Percentiles rank a stretch among this genome's conserved stretches.
These are phyloP conservation scores for Hyaloraphidium curvatum DNA, from an alignment of 192 early-diverging fungal genomes.

Conservation along the genomic window DNA sequence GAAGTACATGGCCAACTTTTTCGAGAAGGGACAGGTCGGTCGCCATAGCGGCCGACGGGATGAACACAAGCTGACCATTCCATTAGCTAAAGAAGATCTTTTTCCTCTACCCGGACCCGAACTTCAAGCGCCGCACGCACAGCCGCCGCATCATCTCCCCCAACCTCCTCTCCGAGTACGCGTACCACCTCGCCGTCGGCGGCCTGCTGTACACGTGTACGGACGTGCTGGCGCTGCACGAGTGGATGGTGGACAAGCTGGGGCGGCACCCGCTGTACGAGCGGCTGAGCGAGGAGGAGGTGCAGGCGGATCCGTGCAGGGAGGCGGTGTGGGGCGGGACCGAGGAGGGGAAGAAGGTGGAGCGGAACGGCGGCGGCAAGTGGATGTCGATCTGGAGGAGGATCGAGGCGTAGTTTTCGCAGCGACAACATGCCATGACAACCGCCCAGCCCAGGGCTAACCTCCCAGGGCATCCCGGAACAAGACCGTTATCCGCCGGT, in stretches of 20 bases:
- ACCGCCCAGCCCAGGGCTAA: too few relatives aligned
- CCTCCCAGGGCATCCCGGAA: neutral
- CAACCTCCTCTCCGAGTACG: constrained; percentile 83
- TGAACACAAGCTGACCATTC: neutral
- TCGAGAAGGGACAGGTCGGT: constrained; percentile 70
- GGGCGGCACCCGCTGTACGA: constrained; percentile 88
- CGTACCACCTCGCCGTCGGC: constrained; percentile 72
- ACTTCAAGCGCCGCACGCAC: constrained; percentile 98
- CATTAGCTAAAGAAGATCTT: constrained; percentile 78
- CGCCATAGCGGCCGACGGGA: neutral
- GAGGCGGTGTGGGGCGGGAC: constrained; percentile 68
- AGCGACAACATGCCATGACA: too few relatives aligned
- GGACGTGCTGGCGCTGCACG: constrained; percentile 75
- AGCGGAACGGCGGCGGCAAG: constrained; percentile 86
- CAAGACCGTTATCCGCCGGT: neutral
- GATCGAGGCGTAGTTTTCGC: too few relatives aligned
- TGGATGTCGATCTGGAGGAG: constrained; percentile 38
- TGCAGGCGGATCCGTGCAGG: constrained; percentile 65
- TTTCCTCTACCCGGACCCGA: constrained; percentile 96
- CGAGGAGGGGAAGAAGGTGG: constrained; percentile 98
- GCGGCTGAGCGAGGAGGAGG: constrained; percentile 54
- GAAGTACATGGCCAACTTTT: constrained; percentile 98
- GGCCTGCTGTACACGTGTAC: constrained; percentile 94
- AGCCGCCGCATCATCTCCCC: constrained; percentile 89
- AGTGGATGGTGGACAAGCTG: constrained; percentile 91